A percentile compares a stretch with the other conserved stretches of the same genome.
These are phyloP conservation scores for Carex littledalei DNA, from an alignment of 176 grass and related monocot species.

Conservation along the genomic window DNA sequence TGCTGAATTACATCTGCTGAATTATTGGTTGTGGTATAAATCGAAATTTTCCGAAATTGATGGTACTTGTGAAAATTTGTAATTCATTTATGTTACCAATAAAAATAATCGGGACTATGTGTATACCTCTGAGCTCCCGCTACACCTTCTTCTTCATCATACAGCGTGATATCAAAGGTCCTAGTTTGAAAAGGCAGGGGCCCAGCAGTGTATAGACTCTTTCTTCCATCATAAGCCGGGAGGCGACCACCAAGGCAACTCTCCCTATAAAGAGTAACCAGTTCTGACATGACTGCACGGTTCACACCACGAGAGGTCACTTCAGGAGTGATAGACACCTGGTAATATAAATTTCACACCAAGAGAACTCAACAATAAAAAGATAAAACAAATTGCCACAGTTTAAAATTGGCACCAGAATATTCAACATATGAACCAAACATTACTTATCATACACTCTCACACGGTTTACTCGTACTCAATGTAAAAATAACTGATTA, in stretches of 20 bases:
- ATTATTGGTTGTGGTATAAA: too few species aligned
- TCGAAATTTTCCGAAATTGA: too few species aligned
- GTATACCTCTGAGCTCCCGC: constrained; percentile 36
- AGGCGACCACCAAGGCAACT: constrained; percentile 61
- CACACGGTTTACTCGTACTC: not conserved
- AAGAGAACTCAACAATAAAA: not conserved
- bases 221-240: constrained; percentile 81
- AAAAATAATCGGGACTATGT: too few species aligned
- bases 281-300: constrained; percentile 79
- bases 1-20: too few species aligned
- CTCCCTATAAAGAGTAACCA: constrained; percentile 51
- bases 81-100: too few species aligned
- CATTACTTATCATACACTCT: not conserved
- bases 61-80: too few species aligned
- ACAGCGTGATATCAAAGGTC: constrained; percentile 70
- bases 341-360: not conserved
- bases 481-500: not conserved
- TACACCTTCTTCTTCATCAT: constrained; percentile 62
- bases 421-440: not conserved
- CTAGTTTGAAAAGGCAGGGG: constrained; percentile 59
- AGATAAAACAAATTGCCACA: not conserved
- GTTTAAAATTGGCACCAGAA: too few species aligned
- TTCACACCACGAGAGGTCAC: constrained; percentile 82
- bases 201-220: constrained; percentile 87
- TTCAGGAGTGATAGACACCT: constrained; percentile 85